Conservation (phyloP, 148 eudicot genomes). For the Nyssa sinensis region DNA sequence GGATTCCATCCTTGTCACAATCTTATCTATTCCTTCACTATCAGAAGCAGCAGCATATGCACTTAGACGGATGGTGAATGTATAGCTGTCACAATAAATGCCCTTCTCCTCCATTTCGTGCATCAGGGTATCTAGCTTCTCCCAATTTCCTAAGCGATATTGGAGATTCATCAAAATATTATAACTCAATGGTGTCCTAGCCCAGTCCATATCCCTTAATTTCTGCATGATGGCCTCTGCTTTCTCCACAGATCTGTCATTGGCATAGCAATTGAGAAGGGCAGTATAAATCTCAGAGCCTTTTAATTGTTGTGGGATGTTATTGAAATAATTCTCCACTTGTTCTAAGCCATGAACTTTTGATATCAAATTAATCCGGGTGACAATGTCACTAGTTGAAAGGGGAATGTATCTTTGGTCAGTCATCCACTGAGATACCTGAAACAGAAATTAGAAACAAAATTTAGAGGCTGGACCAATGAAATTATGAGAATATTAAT, state of each 20-base stretch:
- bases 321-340: constrained; percentile 32
- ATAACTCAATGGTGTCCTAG: constrained; percentile 22
- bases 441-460: not conserved
- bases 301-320: constrained; percentile 25
- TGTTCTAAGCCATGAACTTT: constrained; percentile 34
- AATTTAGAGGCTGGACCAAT: too few species aligned
- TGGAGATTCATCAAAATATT: constrained; percentile 40
- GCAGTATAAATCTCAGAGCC: constrained; percentile 22
- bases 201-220: constrained; percentile 29
- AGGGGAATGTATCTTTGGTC: constrained; percentile 27
- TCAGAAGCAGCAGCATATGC: constrained; percentile 33
- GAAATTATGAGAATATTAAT: too few species aligned
- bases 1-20: constrained; percentile 27
- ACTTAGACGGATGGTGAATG: constrained; percentile 20
- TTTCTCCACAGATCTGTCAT: constrained; percentile 34
- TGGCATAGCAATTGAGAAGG: constrained; percentile 40
- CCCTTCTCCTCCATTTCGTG: constrained; percentile 37
- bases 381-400: constrained; percentile 13
- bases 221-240: constrained; percentile 40
- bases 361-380: constrained; percentile 19
- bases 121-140: constrained; percentile 28
- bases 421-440: constrained; percentile 50
- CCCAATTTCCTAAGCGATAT: constrained; percentile 20
- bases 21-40: constrained; percentile 26
- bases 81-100: constrained; percentile 18